Base-by-base conservation (phyloP, 352 stramenopile genomes). In the Plasmopara muralis region DNA sequence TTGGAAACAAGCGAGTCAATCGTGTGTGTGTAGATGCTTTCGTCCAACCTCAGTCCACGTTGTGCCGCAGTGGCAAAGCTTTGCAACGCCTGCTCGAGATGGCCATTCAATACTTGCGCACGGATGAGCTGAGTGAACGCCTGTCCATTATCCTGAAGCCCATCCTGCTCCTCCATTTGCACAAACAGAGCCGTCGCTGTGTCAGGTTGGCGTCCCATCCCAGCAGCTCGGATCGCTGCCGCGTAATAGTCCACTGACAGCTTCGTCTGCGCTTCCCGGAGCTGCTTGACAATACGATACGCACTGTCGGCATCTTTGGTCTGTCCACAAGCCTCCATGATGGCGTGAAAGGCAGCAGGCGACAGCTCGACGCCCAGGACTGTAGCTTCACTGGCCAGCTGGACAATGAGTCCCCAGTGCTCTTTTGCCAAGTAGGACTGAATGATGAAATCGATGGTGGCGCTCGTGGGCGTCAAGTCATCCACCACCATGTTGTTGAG, bases 401-500 rank as follows among this genome's bases (percentile, higher is more conserved):
- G 59, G 7, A 83, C 73, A 20, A 93, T 75, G 29, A 77, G 63
- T 0, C 68, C 50, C 74, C 76, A 86, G 40, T 87, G 67, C 34
- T 87, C 72, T 49, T 75, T 74, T 18, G 76, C 75, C 57, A 93
- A 52, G 47, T 89, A 87, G 14, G 77, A 72, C 53, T 93, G 83
- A 55, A 90, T 76, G 40, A 90, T 73, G 45, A 88, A 84, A 66
- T 93, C 83, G 41, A 93, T 70, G 6, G 76, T 90, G 37, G 69
- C 66, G 49, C 68, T 64, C 1, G 80, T 91, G 16, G 83, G 73
- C 33, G 66, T 52, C 13, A 93, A 63, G 46, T 71, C 50, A 53
- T 93, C 83, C 15, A 85, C 70, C 12, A 74, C 48, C 83, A 93
- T 93, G 54, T 89, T 89, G 52, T 86, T 71, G 20, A 90, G 57